Conservation (phyloP, 306 rosid genomes). For the Rubus idaeus region DNA sequence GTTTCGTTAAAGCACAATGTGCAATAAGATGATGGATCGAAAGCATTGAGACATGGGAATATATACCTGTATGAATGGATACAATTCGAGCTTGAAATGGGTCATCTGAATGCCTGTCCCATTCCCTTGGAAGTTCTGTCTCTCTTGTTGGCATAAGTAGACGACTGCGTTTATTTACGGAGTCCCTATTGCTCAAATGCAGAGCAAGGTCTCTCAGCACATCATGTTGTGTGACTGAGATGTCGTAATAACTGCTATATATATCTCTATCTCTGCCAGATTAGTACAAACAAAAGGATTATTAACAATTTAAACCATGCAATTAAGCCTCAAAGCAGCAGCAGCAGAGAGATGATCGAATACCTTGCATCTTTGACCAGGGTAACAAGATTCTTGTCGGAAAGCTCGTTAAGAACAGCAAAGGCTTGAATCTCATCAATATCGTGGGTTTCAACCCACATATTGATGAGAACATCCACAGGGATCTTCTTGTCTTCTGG, state of each 20-base stretch:
- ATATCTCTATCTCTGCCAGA: slow-evolving; percentile 60
- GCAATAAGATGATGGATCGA: neutral
- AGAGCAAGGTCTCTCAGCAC: slow-evolving; percentile 82
- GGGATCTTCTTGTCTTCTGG: slow-evolving; percentile 91
- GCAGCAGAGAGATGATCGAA: neutral
- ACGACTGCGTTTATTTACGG: slow-evolving; percentile 47
- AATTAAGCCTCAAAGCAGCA: neutral
- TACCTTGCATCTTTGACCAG: slow-evolving; percentile 77
- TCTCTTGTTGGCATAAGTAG: slow-evolving; percentile 81
- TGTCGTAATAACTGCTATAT: slow-evolving; percentile 72
- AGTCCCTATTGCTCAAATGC: slow-evolving; percentile 47
- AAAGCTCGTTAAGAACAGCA: slow-evolving; percentile 77
- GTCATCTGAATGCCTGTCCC: slow-evolving; percentile 54
- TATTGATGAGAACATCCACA: slow-evolving; percentile 71
- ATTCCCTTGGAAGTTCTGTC: slow-evolving; percentile 63
- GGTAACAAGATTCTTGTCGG: slow-evolving; percentile 77
- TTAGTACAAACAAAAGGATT: slow-evolving; percentile 6
- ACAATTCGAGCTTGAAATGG: slow-evolving; percentile 72
- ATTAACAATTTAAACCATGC: too few species aligned
- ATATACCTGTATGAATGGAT: slow-evolving; percentile 93
- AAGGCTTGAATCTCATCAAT: slow-evolving; percentile 68
- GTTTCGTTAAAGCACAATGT: slow-evolving; percentile 4
- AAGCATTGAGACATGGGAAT: too few species aligned
- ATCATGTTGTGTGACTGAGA: slow-evolving; percentile 83
- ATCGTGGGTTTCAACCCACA: slow-evolving; percentile 83